These are phyloP conservation scores for Orbilia quercus DNA, from an alignment of 2,329 filamentous ascomycete genomes.

Conservation along the genomic window DNA sequence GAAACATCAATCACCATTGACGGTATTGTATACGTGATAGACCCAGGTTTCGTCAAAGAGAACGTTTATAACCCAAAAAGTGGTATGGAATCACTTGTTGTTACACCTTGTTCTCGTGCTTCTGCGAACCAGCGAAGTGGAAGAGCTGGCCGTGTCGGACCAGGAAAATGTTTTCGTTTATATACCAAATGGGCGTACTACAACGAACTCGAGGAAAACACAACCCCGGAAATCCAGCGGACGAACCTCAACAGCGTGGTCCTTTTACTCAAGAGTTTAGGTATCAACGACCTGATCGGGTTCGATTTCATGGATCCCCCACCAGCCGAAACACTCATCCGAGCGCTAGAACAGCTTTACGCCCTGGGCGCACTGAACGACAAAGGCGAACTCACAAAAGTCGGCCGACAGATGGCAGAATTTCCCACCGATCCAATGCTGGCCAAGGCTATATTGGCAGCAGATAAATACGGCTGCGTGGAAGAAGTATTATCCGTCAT, in stretches of 20 bases:
- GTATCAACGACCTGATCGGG: constrained; percentile 89
- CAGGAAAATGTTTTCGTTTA: constrained; percentile 90
- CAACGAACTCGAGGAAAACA: constrained; percentile 92
- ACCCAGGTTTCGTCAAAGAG: constrained; percentile 94
- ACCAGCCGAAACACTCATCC: constrained; percentile 86
- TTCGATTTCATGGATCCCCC: constrained; percentile 98
- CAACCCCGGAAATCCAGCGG: constrained; percentile 90
- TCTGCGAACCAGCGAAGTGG: constrained; percentile 93
- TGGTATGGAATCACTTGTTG: constrained; percentile 90
- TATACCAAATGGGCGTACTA: constrained; percentile 95
- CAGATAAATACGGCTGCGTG: constrained; percentile 89
- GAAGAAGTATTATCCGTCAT: constrained; percentile 93
- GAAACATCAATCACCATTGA: constrained; percentile 96
- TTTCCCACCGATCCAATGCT: constrained; percentile 94
- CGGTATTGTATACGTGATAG: constrained; percentile 94
- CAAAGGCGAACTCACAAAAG: constrained; percentile 85
- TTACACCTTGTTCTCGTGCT: constrained; percentile 89
- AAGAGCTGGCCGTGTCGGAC: constrained; percentile 88
- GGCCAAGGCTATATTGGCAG: constrained; percentile 86
- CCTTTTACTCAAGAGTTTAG: constrained; percentile 85
- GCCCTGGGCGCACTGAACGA: constrained; percentile 89
- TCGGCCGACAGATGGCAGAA: constrained; percentile 94
- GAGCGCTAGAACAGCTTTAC: constrained; percentile 89
- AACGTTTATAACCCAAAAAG: constrained; percentile 91
- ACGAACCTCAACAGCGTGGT: constrained; percentile 88